Base-by-base conservation (phyloP, 202 grass and related monocot genomes). In the Hordeum pubiflorum region DNA sequence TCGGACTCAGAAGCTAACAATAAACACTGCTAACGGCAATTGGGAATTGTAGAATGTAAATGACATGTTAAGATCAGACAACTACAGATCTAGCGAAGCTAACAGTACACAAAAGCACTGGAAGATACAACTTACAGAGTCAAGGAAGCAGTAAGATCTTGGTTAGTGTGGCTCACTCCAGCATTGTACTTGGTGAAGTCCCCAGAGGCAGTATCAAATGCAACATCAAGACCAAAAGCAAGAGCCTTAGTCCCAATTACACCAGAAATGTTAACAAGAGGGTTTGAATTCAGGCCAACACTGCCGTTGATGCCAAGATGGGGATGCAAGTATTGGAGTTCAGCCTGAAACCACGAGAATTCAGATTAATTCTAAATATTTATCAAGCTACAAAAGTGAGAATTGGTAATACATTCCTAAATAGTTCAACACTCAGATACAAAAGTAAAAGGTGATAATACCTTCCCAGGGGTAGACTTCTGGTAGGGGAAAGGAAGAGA, bases 111-210 rank as follows among this genome's bases (percentile, higher is more conserved):
- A 13, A 29, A 74, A 74, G 10, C 37, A 64, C 36, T 40, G 32
- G 22, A 64, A 77, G 36, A 57, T 73, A 69, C 21, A 32, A 79
- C 93, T 93, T 79, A 97, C 90, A 97, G 27, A 72, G 76, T 78
- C 38, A 89, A 60, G 17, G 86, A 80, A 50, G 90, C 90, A 55
- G 82, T 80, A 58, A 97, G 87, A 88, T 97, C 93, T 39, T 58
- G 0, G 66, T 79, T 87, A n/a, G 74, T 70, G 59, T 84, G 72
- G 74, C 91, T 97, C 79, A 93, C 1, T 64, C 86, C 93, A 65
- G 75, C 86, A 87, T 91, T 93, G 81, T 92, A 97, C 61, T 97
- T 97, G 55, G 88, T 97, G 11, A 97, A 97, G 69, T 97, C 87
- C 46, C 93, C 90, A 65, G 80, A 89, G 33, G 65, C 56, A 72